Base-by-base conservation (phyloP, 768 basidiomycete species). In the Hygrophorus pudorinus region DNA sequence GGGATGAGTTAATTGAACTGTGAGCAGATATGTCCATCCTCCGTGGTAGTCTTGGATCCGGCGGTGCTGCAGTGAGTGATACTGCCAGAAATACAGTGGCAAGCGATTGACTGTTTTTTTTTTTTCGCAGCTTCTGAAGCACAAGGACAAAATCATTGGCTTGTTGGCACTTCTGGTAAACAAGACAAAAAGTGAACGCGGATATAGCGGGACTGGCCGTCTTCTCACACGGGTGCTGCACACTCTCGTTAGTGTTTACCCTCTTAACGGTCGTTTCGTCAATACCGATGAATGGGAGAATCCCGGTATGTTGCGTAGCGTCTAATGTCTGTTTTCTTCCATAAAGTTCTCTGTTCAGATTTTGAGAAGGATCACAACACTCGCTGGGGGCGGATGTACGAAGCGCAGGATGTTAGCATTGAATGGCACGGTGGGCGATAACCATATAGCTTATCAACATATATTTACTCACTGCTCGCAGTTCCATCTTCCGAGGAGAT, bases 181-280 rank as follows among this genome's bases (percentile, higher is more conserved):
- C 33, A 84, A 80, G 55, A 84, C 86, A 5, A 84, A 85, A 65
- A 84, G 79, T 51, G 92, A 98, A 66, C 78, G 91, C 47, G 89
- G 90, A 8, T 97, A 88, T 59, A 79, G 76, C 24, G 78, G 82
- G 41, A 80, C 82, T 8, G 89, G 85, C 1, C 76, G 84, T 33
- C 60, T 97, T 41, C 70, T 94, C 40, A 77, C 81, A 17, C 76
- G 86, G 17, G 68, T 87, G 13, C 62, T 97, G 43, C 75, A 79
- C 53, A 84, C 87, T 1, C 56, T 94, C 33, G 80, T 79, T 9
- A 73, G 80, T 2, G 72, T 83, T 29, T 93, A 90, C 59, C 81
- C 87, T 11, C 56, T 76, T 45, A 86, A 92, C 49, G 77, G 77
- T 38, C 76, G 84, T 12, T 89, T 89, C 48, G 77, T 93, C 45